Conservation (phyloP, 768 basidiomycete species). For the Suillus paluster region DNA sequence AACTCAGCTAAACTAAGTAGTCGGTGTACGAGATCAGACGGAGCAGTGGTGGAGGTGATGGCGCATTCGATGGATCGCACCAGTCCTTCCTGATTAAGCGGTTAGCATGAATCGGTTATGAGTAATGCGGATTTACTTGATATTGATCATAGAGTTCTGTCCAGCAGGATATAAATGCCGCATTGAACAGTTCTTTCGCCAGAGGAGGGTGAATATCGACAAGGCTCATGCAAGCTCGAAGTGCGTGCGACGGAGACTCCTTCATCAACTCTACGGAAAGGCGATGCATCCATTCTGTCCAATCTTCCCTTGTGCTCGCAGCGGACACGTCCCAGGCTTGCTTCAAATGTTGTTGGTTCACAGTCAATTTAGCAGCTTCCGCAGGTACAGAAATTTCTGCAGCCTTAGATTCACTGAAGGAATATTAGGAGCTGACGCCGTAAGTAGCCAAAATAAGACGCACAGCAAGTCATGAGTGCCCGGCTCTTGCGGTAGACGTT, state of each 20-base stretch:
- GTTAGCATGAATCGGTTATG: slow-evolving; percentile 9
- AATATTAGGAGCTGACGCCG: slow-evolving; percentile 7
- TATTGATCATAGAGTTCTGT: slow-evolving; percentile 94
- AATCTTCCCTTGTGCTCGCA: slow-evolving; percentile 80
- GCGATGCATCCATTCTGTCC: slow-evolving; percentile 94
- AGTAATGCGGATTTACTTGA: slow-evolving; percentile 58
- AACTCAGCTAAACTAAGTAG: slow-evolving; percentile 95
- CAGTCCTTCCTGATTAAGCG: slow-evolving; percentile 77
- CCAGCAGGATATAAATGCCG: slow-evolving; percentile 98
- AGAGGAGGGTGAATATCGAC: slow-evolving; percentile 91
- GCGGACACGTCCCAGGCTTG: slow-evolving; percentile 92
- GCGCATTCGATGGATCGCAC: slow-evolving; percentile 89
- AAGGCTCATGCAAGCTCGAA: slow-evolving; percentile 92
- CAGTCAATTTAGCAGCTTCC: slow-evolving; percentile 86
- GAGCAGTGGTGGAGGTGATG: slow-evolving; percentile 75
- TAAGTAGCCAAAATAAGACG: slow-evolving; percentile 26
- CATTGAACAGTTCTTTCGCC: slow-evolving; percentile 95
- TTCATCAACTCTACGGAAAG: slow-evolving; percentile 96
- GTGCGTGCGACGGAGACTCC: slow-evolving; percentile 97
- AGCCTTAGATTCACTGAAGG: slow-evolving; percentile 60
- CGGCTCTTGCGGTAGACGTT: slow-evolving; percentile 86
- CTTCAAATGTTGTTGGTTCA: slow-evolving; percentile 97
- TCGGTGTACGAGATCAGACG: slow-evolving; percentile 88
- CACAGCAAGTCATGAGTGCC: slow-evolving; percentile 71
- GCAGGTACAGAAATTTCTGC: slow-evolving; percentile 83